Percentiles rank a stretch among this genome's conserved stretches.
phyloP scores from a whole-genome alignment of 75 land plant species.

The Cunninghamia lanceolata region DNA sequence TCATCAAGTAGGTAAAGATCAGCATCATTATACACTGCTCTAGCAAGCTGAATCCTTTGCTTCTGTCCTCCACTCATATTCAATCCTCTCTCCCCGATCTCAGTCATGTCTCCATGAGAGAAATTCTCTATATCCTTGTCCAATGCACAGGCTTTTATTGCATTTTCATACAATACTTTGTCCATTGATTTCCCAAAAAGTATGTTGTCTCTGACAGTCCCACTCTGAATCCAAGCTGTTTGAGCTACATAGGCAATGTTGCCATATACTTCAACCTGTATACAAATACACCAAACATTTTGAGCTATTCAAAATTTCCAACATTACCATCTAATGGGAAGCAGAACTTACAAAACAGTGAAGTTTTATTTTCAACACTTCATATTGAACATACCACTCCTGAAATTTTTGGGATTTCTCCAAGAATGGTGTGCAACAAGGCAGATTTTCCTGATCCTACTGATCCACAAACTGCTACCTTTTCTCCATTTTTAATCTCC shows the following conservation, averaged over 20 bases:
- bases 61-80: constrained; percentile 95
- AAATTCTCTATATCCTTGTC: constrained; percentile 71
- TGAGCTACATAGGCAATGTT: constrained; percentile 80
- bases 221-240: constrained; percentile 81
- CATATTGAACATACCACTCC: constrained; percentile 51
- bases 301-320: neutral
- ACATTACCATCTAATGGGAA: neutral
- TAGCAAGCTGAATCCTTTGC: constrained; percentile 82
- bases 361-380: neutral
- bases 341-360: neutral
- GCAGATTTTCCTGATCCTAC: constrained; percentile 90
- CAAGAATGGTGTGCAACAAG: constrained; percentile 54
- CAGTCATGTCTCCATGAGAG: constrained; percentile 64
- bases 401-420: constrained; percentile 67
- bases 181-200: constrained; percentile 66
- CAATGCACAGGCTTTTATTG: constrained; percentile 61
- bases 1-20: constrained; percentile 88
- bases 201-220: constrained; percentile 77
- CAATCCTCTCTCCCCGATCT: constrained; percentile 82
- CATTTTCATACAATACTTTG: constrained; percentile 33
- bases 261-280: constrained; percentile 60
- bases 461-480: constrained; percentile 71
- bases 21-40: constrained; percentile 79
- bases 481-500: constrained; percentile 45
- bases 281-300: neutral